phyloP scores from a whole-genome alignment of 2,329 filamentous ascomycete species.

The Blastomyces silverae region DNA sequence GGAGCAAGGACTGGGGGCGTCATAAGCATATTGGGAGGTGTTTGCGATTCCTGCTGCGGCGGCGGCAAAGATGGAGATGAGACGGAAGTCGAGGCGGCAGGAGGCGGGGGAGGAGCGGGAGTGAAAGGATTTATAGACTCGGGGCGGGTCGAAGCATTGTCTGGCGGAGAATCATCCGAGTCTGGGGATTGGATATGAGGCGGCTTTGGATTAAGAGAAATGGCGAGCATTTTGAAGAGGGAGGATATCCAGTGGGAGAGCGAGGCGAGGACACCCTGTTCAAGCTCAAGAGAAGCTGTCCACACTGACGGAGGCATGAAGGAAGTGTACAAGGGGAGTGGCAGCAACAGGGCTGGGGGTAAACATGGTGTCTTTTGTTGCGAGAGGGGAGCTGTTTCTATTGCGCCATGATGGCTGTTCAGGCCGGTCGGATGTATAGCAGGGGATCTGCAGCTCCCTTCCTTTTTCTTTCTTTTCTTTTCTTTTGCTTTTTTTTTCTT shows the following conservation, averaged over 20 bases:
- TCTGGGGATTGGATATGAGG: constrained; percentile 12
- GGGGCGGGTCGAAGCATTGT: background rate
- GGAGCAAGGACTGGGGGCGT: background rate
- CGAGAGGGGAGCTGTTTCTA: constrained; percentile 20
- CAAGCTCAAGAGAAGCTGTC: constrained; percentile 8
- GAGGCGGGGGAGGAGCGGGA: background rate
- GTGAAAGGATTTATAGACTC: constrained; percentile 5
- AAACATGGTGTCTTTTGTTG: constrained; percentile 13
- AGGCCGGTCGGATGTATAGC: background rate
- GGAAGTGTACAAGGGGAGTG: background rate
- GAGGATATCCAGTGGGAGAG: constrained; percentile 8
- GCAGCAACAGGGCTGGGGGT: background rate
- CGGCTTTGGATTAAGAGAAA: constrained; percentile 10
- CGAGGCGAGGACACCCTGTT: constrained; percentile 3
- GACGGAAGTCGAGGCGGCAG: background rate
- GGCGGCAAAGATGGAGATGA: background rate
- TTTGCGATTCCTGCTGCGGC: background rate
- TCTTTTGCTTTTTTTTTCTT: background rate
- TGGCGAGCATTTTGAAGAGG: constrained; percentile 14
- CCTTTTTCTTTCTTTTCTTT: background rate
- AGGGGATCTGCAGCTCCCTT: background rate
- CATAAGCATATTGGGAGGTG: background rate
- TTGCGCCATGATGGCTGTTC: constrained; percentile 9
- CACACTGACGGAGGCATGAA: constrained; percentile 7
- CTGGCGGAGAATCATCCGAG: background rate